phyloP scores from a whole-genome alignment of 495 filamentous ascomycete species.

The Penicillium pancosmium region DNA sequence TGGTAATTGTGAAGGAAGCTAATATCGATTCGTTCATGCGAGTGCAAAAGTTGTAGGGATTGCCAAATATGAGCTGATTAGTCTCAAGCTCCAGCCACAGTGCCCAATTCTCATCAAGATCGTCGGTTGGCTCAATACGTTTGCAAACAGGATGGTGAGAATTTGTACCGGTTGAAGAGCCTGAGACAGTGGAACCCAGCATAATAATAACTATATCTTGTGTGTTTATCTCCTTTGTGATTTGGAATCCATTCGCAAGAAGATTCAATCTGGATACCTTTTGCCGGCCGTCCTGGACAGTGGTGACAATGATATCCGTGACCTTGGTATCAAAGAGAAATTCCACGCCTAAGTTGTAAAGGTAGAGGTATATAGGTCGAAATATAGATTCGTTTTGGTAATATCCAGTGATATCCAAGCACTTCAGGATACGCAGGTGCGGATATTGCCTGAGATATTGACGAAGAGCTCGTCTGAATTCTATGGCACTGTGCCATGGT shows the following conservation, averaged over 20 bases:
- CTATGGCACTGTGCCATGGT: slow-evolving; percentile 41
- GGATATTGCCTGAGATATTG: slow-evolving; percentile 31
- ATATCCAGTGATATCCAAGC: slow-evolving; percentile 35
- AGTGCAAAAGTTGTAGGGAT: slow-evolving; percentile 38
- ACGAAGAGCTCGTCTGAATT: slow-evolving; percentile 33
- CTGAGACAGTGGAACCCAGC: slow-evolving; percentile 33
- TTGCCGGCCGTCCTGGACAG: slow-evolving; percentile 12
- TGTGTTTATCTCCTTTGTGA: slow-evolving; percentile 15
- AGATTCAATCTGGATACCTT: slow-evolving; percentile 2
- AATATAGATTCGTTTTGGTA: slow-evolving; percentile 46
- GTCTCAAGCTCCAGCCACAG: slow-evolving; percentile 18
- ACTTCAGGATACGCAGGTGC: slow-evolving; percentile 26
- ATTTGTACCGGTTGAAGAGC: slow-evolving; percentile 30
- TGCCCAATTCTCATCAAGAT: slow-evolving; percentile 35
- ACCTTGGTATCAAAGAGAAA: slow-evolving; percentile 43
- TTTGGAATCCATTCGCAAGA: slow-evolving; percentile 13
- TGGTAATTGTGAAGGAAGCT: slow-evolving; percentile 43
- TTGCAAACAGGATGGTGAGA: neutral
- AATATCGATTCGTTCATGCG: slow-evolving; percentile 30
- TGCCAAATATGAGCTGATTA: slow-evolving; percentile 26
- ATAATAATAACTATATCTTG: slow-evolving; percentile 37
- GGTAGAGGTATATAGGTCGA: slow-evolving; percentile 40
- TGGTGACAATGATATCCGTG: slow-evolving; percentile 10
- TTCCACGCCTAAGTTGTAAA: slow-evolving; percentile 42
- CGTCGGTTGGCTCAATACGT: slow-evolving; percentile 10